A percentile compares a stretch with the other conserved stretches of the same genome.
phyloP scores from a whole-genome alignment of 2,329 filamentous ascomycete species.

The Colletotrichum costaricense region DNA sequence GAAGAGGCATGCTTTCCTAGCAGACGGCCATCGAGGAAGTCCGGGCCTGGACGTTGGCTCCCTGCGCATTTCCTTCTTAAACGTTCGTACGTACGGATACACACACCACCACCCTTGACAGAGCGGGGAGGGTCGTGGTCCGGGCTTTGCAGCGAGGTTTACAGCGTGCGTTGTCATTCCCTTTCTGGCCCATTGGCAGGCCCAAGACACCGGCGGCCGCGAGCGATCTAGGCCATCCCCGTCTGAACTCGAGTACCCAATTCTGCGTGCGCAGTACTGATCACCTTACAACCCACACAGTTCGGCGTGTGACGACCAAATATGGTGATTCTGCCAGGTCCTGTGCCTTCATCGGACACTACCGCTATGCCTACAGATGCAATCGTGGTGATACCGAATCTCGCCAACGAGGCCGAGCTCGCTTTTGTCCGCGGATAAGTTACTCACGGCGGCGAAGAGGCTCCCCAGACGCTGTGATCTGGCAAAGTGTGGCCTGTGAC shows the following conservation, averaged over 20 bases:
- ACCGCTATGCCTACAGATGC: background rate
- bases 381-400: background rate
- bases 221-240: background rate
- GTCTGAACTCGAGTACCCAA: background rate
- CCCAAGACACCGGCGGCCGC: background rate
- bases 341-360: background rate
- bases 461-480: background rate
- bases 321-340: background rate
- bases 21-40: background rate
- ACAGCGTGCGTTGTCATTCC: constrained; percentile 1
- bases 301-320: background rate
- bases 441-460: background rate
- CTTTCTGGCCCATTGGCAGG: background rate
- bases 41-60: background rate
- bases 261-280: background rate
- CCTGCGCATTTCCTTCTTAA: background rate
- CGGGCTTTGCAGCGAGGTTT: constrained; percentile 3
- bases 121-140: background rate
- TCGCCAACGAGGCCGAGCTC: background rate
- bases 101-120: background rate
- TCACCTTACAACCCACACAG: background rate
- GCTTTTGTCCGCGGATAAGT: background rate
- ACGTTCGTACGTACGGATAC: background rate
- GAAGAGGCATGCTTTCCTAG: background rate
- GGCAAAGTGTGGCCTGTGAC: background rate